phyloP scores from a whole-genome alignment of 1,284 basidiomycete genomes.

The Fomes fomentarius region DNA sequence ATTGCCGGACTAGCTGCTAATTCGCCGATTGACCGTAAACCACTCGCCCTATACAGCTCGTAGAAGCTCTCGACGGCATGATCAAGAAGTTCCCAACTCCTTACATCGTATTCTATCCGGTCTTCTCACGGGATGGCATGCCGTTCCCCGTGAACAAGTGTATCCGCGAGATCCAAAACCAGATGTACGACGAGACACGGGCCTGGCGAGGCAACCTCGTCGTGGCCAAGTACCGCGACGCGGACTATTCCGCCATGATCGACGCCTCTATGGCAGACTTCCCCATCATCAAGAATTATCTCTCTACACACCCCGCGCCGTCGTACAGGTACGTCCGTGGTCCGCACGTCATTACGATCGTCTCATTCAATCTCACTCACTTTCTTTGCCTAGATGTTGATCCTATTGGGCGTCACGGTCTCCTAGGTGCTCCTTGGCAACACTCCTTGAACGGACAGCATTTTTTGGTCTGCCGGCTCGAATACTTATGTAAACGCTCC shows the following conservation, averaged over 20 bases:
- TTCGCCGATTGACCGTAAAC: slow-evolving; percentile 13
- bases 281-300: slow-evolving; percentile 76
- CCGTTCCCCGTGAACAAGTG: slow-evolving; percentile 77
- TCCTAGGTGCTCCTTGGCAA: not conserved
- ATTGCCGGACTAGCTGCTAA: slow-evolving; percentile 23
- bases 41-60: slow-evolving; percentile 51
- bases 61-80: slow-evolving; percentile 79
- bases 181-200: slow-evolving; percentile 54
- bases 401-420: not conserved
- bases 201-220: slow-evolving; percentile 82
- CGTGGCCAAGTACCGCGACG: slow-evolving; percentile 73
- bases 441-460: slow-evolving; percentile 3
- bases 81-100: slow-evolving; percentile 73
- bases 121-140: slow-evolving; percentile 73
- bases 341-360: not conserved
- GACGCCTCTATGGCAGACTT: slow-evolving; percentile 81
- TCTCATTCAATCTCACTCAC: not conserved
- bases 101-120: slow-evolving; percentile 79
- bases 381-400: not conserved
- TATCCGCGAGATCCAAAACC: slow-evolving; percentile 72
- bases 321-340: slow-evolving; percentile 2
- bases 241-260: slow-evolving; percentile 68
- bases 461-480: slow-evolving; percentile 1
- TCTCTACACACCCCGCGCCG: slow-evolving; percentile 63
- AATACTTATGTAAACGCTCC: slow-evolving; percentile 13